Evolutionary conservation across 2,329 filamentous ascomycete species (phyloP).

Genomic region (Aspergillus brunneoviolaceus): DNA sequence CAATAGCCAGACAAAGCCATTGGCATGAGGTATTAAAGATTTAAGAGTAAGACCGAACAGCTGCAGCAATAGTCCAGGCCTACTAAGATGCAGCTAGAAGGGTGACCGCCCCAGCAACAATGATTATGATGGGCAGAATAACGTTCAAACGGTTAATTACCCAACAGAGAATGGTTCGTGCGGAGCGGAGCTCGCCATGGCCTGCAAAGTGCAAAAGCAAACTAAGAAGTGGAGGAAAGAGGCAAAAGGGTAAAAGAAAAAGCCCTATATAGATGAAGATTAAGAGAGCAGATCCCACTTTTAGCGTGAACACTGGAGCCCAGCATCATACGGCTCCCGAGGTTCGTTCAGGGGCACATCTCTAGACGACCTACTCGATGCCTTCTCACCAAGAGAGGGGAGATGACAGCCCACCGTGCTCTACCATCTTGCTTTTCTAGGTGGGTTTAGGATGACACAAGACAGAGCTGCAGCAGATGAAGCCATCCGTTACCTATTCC

Average conservation of each 20-base stretch:
- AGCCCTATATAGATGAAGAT: constrained; percentile 6
- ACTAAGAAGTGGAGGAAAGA: constrained; percentile 3
- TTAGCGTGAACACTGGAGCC: constrained; percentile 7
- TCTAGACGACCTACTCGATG: neutral
- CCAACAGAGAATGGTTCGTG: constrained; percentile 20
- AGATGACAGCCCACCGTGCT: neutral
- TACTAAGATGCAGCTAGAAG: constrained; percentile 19
- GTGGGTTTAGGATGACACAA: neutral
- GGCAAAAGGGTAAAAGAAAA: neutral
- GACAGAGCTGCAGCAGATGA: constrained; percentile 7
- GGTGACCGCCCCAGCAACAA: constrained; percentile 15
- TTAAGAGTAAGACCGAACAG: constrained; percentile 5
- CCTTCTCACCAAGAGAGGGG: neutral
- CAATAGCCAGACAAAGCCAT: constrained; percentile 12
- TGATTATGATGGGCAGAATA: constrained; percentile 22
- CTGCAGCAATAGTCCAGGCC: constrained; percentile 7
- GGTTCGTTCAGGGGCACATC: constrained; percentile 5
- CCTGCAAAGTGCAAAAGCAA: constrained; percentile 1
- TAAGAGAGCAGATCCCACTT: constrained; percentile 1
- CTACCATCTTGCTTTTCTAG: neutral
- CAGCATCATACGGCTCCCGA: neutral
- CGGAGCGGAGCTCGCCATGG: constrained; percentile 19
- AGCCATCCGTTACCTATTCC: constrained; percentile 4
- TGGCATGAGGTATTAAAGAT: constrained; percentile 10
- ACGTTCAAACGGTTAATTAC: constrained; percentile 17